phyloP scores from a whole-genome alignment of 345 rosid genomes.

The Populus nigra region DNA sequence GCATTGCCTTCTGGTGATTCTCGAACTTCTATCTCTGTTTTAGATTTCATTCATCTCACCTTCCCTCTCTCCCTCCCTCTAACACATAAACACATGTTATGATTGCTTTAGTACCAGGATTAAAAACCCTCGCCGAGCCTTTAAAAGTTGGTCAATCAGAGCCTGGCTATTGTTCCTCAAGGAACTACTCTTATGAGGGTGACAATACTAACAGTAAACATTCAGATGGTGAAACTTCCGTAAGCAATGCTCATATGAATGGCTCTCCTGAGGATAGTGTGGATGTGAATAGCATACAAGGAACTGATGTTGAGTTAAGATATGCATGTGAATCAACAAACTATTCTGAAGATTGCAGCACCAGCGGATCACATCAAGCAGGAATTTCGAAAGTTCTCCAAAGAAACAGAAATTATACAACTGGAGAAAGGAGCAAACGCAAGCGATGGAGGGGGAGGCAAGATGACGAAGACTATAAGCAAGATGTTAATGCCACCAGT shows the following conservation, averaged over 20 bases:
- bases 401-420: constrained; percentile 48
- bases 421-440: constrained; percentile 74
- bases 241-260: constrained; percentile 36
- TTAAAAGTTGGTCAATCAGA: constrained; percentile 43
- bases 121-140: constrained; percentile 35
- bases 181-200: constrained; percentile 48
- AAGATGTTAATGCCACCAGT: constrained; percentile 29
- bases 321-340: constrained; percentile 50
- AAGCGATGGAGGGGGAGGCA: constrained; percentile 89
- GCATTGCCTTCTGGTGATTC: constrained; percentile 40
- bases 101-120: constrained; percentile 30
- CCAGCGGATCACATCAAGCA: constrained; percentile 61
- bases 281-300: constrained; percentile 44
- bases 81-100: background rate
- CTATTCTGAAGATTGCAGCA: constrained; percentile 72
- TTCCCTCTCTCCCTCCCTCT: background rate
- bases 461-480: constrained; percentile 53
- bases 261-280: constrained; percentile 40
- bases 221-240: constrained; percentile 56
- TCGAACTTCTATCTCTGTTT: constrained; percentile 9
- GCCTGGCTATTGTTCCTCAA: constrained; percentile 43
- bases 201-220: constrained; percentile 45
- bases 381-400: constrained; percentile 40
- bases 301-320: constrained; percentile 53
- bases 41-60: constrained; percentile 9